Evolutionary conservation across 2,329 filamentous ascomycete genomes (phyloP), one percentile per base, ranked within the genome.

Genomic region (Talaromyces sp.): DNA sequence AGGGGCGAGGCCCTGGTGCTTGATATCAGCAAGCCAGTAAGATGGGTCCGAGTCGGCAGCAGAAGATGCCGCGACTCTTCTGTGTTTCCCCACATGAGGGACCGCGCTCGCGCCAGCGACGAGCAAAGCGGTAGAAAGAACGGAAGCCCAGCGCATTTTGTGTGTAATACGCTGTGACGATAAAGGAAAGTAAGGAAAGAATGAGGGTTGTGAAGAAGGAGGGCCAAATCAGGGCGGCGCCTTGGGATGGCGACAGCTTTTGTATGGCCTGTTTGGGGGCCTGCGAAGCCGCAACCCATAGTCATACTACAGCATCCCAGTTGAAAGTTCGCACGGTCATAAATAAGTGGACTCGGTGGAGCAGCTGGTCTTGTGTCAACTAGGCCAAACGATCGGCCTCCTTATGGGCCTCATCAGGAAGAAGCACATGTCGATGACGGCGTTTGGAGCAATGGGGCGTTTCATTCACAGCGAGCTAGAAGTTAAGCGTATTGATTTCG

Each of bases 21-120:
- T 57, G 35, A 75, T 75, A 58, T 68, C 65, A 12, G 66, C 68
- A 26, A 70, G 60, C 68, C 74, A 76, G 63, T 74, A 76, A 1
- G 65, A 48, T 21, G 67, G 51, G 31, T 68, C 67, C 41, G 56
- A 38, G 57, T 35, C 12, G 24, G 52, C 24, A 50, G 21, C 52
- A 9, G 38, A 24, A 26, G 43, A 43, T n/a, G 57, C 41, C 50
- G 38, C 60, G 54, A 38, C 21, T 60, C 35, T 56, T 54, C 52
- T 55, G 54, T 56, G 32, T 14, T 24, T 43, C 27, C 48, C n/a
- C 5, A 14, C 27, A 31, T 57, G 48, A 35, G 50, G 50, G 17
- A 29, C 50, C n/a, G 62, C 60, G 59, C 61, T 63, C n/a, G 57
- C 63, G 59, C 62, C 62, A 31, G 63, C 65, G 35, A 68, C n/a